phyloP scores from a whole-genome alignment of 768 basidiomycete genomes.

The Leccinum boreale region DNA sequence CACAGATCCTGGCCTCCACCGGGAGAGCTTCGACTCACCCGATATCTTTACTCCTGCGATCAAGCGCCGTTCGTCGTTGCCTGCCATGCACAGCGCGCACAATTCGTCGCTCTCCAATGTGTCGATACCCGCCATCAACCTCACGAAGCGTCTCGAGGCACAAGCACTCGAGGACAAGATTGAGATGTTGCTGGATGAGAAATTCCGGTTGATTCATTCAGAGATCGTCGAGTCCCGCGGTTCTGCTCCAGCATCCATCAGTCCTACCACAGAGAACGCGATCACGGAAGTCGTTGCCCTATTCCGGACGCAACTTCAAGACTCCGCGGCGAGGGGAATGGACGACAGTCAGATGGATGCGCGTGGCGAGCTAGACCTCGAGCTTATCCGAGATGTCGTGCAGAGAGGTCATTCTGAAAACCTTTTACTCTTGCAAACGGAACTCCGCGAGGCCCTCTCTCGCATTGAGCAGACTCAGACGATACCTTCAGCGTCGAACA shows the following conservation, averaged over 20 bases:
- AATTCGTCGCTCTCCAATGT: conserved; percentile 43
- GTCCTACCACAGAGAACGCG: conserved; percentile 54
- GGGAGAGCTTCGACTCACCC: conserved; percentile 26
- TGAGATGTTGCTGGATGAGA: conserved; percentile 65
- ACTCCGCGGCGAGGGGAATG: conserved; percentile 51
- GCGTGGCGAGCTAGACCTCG: conserved; percentile 74
- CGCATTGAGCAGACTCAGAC: conserved; percentile 35
- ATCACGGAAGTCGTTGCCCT: conserved; percentile 64
- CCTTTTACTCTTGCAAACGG: conserved; percentile 53
- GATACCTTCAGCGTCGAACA: conserved; percentile 9
- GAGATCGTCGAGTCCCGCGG: conserved; percentile 33
- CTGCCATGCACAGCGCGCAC: conserved; percentile 47
- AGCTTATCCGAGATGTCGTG: conserved; percentile 66
- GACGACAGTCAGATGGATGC: conserved; percentile 70
- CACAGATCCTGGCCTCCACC: conserved; percentile 52
- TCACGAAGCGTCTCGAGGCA: conserved; percentile 54
- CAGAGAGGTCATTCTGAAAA: conserved; percentile 65
- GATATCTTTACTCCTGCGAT: conserved; percentile 44
- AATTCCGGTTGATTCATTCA: conserved; percentile 49
- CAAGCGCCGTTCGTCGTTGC: conserved; percentile 56
- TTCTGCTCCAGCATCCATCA: conserved; percentile 31
- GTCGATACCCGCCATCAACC: conserved; percentile 46
- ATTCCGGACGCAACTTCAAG: conserved; percentile 65
- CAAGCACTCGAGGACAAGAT: conserved; percentile 62
- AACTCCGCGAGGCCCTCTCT: conserved; percentile 51